Base-by-base conservation (phyloP, 1,284 basidiomycete species). In the Macrocystidia cucumis region DNA sequence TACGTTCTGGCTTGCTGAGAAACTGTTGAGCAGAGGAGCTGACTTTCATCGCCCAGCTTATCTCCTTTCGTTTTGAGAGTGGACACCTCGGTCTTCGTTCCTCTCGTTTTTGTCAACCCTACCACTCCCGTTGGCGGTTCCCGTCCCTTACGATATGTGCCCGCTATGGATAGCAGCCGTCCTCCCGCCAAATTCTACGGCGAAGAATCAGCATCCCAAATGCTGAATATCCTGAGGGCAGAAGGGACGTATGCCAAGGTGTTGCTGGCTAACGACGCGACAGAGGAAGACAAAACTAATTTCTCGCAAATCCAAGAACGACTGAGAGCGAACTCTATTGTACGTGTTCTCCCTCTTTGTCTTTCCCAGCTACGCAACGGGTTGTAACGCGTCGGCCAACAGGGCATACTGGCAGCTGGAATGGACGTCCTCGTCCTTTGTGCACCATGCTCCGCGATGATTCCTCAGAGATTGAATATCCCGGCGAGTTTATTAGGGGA, bases 151-250 rank as follows among this genome's bases (percentile, higher is more conserved):
- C n/a, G n/a, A n/a, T n/a, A n/a, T n/a, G n/a, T n/a, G n/a, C n/a
- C n/a, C n/a, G n/a, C n/a, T n/a, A n/a, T n/a, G n/a, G n/a, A n/a
- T n/a, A n/a, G n/a, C n/a, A n/a, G n/a, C n/a, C n/a, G 62, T 19
- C 61, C 65, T 11, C 65, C 74, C 1, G 77, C 75, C 19, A 66
- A 73, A 45, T 74, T 80, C 43, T 80, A 78, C 45, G 50, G 50
- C 26, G 45, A 53, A 20, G 51, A 60, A 12, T 54, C 63, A 32
- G 68, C 71, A 5, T 47, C 59, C 13, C 44, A 56, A n/a, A 52
- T 81, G 32, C 54, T 77, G 18, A 56, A 62, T 35, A 62, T 71
- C 9, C 46, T 81, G 24, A 66, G 69, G 27, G 62, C 65, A n/a
- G 61, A 59, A 11, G 71, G 73, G 3, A 50, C 63, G n/a, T 67